phyloP scores from a whole-genome alignment of 371 early-diverging fungal species.

The Haplosporangium sp. region DNA sequence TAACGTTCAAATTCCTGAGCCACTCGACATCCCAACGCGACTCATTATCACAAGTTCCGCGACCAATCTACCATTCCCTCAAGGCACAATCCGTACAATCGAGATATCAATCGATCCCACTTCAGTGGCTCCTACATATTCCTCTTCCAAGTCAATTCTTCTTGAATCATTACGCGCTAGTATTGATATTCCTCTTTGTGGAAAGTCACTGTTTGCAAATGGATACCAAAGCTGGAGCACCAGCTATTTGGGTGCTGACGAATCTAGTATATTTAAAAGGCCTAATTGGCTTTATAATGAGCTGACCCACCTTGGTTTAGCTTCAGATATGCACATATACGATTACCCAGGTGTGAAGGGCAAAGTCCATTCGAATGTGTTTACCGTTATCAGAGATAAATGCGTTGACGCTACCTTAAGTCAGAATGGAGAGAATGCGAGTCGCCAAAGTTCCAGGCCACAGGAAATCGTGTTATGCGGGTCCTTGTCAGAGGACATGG shows the following conservation, averaged over 20 bases:
- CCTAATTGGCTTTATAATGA: conserved; percentile 54
- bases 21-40: not conserved
- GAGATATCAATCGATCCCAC: conserved; percentile 20
- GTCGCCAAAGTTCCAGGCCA: not conserved
- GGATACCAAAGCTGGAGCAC: conserved; percentile 72
- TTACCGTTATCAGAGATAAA: conserved; percentile 66
- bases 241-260: conserved; percentile 47
- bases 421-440: not conserved
- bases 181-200: conserved; percentile 12
- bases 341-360: conserved; percentile 65
- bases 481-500: conserved; percentile 64
- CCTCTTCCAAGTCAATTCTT: not conserved
- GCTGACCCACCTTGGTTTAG: conserved; percentile 25
- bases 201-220: conserved; percentile 63
- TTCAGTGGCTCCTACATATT: not conserved
- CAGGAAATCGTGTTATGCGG: conserved; percentile 60
- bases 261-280: conserved; percentile 32
- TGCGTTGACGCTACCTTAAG: conserved; percentile 26
- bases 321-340: conserved; percentile 67
- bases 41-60: conserved; percentile 12
- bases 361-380: conserved; percentile 65
- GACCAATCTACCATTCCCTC: not conserved
- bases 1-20: not conserved
- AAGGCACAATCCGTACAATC: conserved; percentile 22
- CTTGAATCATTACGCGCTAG: conserved; percentile 24